Percentiles rank a stretch among this genome's conserved stretches.
Evolutionary conservation across 805 yeast genomes (phyloP).

Genomic region (Ogataea naganishii): DNA sequence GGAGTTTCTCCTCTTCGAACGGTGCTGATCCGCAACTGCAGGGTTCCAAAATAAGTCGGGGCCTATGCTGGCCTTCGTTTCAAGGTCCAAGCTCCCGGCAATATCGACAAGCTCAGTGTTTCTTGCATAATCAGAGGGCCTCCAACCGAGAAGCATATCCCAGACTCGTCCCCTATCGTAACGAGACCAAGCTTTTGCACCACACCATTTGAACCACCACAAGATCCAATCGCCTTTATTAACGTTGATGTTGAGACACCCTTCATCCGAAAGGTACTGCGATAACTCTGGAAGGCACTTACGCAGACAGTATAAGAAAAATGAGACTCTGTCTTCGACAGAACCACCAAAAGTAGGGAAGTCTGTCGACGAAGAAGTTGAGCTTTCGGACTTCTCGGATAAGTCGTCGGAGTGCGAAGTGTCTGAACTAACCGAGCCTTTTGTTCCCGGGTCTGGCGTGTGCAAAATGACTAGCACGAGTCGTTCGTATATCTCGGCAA

Average conservation of each 20-base stretch:
- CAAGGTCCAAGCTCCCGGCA: slow-evolving; percentile 11
- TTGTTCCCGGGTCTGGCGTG: slow-evolving; percentile 44
- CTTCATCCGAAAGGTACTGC: slow-evolving; percentile 72
- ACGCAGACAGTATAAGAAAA: slow-evolving; percentile 56
- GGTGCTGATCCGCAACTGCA: slow-evolving; percentile 14
- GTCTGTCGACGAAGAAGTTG: slow-evolving; percentile 4
- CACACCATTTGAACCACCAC: slow-evolving; percentile 93
- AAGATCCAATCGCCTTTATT: slow-evolving; percentile 82
- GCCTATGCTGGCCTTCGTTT: slow-evolving; percentile 28
- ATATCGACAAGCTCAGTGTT: slow-evolving; percentile 18
- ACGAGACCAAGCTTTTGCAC: slow-evolving; percentile 76
- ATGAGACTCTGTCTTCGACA: slow-evolving; percentile 56
- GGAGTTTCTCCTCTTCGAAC: slow-evolving; percentile 17
- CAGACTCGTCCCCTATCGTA: slow-evolving; percentile 81
- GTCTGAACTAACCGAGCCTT: too few species aligned
- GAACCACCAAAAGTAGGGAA: slow-evolving; percentile 41
- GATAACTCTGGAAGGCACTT: slow-evolving; percentile 68
- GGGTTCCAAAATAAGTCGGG: slow-evolving; percentile 61
- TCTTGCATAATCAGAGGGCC: slow-evolving; percentile 26
- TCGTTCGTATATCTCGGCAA: slow-evolving; percentile 67
- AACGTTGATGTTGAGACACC: slow-evolving; percentile 48
- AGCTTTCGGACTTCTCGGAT: too few species aligned
- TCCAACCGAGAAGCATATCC: slow-evolving; percentile 82
- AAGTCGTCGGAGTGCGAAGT: too few species aligned
- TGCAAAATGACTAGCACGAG: slow-evolving; percentile 68